A percentile compares a stretch with the other conserved stretches of the same genome.
phyloP scores from a whole-genome alignment of 1,284 basidiomycete genomes.

The Boletellus deceptivus region DNA sequence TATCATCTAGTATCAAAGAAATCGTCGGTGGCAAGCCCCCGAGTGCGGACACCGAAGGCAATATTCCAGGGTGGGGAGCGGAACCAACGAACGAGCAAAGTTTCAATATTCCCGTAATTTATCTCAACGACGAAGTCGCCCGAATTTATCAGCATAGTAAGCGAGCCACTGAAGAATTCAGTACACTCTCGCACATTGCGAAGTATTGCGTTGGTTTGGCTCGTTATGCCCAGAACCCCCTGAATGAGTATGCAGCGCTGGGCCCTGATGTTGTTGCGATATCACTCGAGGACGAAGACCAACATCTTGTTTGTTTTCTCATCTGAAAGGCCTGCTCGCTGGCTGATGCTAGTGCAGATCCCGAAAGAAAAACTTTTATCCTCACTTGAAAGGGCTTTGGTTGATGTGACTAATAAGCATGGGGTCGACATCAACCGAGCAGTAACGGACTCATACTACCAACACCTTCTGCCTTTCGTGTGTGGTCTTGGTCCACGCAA shows the following conservation, averaged over 20 bases:
- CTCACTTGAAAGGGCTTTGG: constrained; percentile 84
- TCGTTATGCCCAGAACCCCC: constrained; percentile 89
- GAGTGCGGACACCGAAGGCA: constrained; percentile 26
- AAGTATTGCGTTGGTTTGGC: constrained; percentile 96
- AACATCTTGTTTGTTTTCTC: constrained; percentile 72
- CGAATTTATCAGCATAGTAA: constrained; percentile 91
- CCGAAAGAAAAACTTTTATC: constrained; percentile 81
- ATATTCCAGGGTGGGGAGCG: constrained; percentile 33
- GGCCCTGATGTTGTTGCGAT: constrained; percentile 81
- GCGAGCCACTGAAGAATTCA: constrained; percentile 85
- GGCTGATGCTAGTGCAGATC: constrained; percentile 48
- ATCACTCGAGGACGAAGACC: constrained; percentile 79
- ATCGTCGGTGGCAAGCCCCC: constrained; percentile 35
- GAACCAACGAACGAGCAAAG: constrained; percentile 40
- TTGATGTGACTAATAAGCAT: constrained; percentile 88
- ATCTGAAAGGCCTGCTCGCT: neutral
- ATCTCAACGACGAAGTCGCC: constrained; percentile 89
- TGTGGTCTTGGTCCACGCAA: constrained; percentile 96
- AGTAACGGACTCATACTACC: constrained; percentile 84
- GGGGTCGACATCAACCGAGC: constrained; percentile 97
- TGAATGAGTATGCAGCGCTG: constrained; percentile 91
- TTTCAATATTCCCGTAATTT: constrained; percentile 74
- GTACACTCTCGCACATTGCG: constrained; percentile 74
- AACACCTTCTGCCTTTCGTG: constrained; percentile 85
- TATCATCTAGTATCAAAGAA: constrained; percentile 66